These are phyloP conservation scores for Agrocybe chaxingu DNA, from an alignment of 768 basidiomycete genomes.

Conservation along the genomic window DNA sequence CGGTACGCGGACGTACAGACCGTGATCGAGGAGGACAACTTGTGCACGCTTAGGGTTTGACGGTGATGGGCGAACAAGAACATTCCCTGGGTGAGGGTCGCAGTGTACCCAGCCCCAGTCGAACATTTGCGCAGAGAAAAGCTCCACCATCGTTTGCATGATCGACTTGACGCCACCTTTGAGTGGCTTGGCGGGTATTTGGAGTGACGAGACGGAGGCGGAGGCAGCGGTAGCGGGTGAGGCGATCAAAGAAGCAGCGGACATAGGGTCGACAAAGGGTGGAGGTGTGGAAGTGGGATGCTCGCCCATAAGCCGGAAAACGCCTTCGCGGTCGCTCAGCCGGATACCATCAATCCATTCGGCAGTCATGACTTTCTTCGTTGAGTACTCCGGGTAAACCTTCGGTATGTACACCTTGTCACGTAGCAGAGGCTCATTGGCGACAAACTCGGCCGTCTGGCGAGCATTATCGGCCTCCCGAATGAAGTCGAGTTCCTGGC, in stretches of 20 bases:
- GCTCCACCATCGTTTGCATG: slow-evolving; percentile 85
- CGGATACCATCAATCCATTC: slow-evolving; percentile 85
- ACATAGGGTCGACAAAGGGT: slow-evolving; percentile 5
- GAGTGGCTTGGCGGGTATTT: slow-evolving; percentile 34
- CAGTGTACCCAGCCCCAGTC: slow-evolving; percentile 90
- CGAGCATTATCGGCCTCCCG: slow-evolving; percentile 77
- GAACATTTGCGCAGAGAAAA: slow-evolving; percentile 90
- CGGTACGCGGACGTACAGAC: slow-evolving; percentile 75
- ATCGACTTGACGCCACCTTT: slow-evolving; percentile 60
- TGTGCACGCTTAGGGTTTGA: slow-evolving; percentile 43
- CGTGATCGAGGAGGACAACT: slow-evolving; percentile 88
- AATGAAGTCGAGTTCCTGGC: slow-evolving; percentile 79
- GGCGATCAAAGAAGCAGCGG: slow-evolving; percentile 6
- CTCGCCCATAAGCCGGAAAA: slow-evolving; percentile 60
- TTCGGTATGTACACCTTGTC: slow-evolving; percentile 77
- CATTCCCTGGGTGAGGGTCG: slow-evolving; percentile 74
- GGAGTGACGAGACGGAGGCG: slow-evolving; percentile 18
- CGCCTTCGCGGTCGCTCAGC: slow-evolving; percentile 58
- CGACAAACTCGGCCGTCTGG: slow-evolving; percentile 65
- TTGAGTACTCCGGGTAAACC: slow-evolving; percentile 69
- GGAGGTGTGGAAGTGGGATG: slow-evolving; percentile 8
- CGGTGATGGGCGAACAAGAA: slow-evolving; percentile 66
- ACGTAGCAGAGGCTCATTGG: slow-evolving; percentile 64
- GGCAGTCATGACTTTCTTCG: slow-evolving; percentile 75
- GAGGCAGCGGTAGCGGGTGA: slow-evolving; percentile 8